phyloP scores from a whole-genome alignment of 2,329 filamentous ascomycete genomes.

The Colletotrichum noveboracense region DNA sequence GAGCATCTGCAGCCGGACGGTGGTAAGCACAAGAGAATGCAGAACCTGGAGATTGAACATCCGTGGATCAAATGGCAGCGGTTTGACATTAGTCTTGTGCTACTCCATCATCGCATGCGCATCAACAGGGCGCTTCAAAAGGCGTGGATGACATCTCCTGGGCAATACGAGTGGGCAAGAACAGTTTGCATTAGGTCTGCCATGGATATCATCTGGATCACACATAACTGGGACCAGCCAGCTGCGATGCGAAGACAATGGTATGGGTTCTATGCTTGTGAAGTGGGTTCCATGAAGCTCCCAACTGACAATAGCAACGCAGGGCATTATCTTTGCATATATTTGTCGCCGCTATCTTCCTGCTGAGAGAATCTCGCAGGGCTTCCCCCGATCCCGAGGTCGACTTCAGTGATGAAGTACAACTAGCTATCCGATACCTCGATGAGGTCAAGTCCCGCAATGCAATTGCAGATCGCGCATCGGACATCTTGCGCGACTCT shows the following conservation, averaged over 20 bases:
- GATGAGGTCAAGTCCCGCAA: slow-evolving; percentile 11
- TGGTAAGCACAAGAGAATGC: neutral
- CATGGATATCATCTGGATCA: slow-evolving; percentile 15
- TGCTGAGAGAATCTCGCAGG: neutral
- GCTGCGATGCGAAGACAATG: slow-evolving; percentile 10
- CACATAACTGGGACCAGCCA: slow-evolving; percentile 14
- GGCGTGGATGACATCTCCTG: neutral
- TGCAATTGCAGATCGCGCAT: neutral
- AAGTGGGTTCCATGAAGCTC: neutral
- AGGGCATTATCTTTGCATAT: slow-evolving; percentile 11
- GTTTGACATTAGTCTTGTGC: slow-evolving; percentile 17
- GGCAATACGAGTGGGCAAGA: slow-evolving; percentile 3
- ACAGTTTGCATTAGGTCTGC: slow-evolving; percentile 4
- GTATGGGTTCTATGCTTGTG: neutral
- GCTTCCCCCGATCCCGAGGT: neutral
- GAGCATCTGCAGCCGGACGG: slow-evolving; percentile 13
- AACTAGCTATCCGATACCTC: neutral
- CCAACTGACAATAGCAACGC: neutral
- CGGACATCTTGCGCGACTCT: neutral
- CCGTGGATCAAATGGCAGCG: slow-evolving; percentile 22
- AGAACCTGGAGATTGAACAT: neutral
- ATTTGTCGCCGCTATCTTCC: slow-evolving; percentile 4
- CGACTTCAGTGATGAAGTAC: neutral
- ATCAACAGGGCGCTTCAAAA: slow-evolving; percentile 12
- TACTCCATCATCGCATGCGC: slow-evolving; percentile 13